Percentiles rank a stretch among this genome's conserved stretches.
Conservation (phyloP, 495 filamentous ascomycete species). For the Podospora conica region DNA sequence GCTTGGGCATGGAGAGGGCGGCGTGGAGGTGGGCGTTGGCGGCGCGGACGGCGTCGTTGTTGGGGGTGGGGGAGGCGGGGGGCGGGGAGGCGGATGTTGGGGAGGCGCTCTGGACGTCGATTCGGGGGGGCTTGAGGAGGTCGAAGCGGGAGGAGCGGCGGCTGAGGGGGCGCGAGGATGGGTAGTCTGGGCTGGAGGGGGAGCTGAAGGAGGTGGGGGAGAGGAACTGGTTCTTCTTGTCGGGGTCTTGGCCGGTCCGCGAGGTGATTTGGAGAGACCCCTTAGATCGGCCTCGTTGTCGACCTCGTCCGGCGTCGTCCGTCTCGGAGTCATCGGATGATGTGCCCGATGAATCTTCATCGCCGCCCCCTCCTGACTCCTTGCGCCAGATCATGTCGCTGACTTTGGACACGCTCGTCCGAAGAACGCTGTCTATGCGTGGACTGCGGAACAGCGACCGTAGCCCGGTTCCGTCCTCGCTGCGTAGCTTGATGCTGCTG, state of each 20-base stretch:
- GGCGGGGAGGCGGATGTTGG: conserved; percentile 35
- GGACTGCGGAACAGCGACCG: conserved; percentile 40
- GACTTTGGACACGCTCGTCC: conserved; percentile 44
- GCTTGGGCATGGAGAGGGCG: conserved; percentile 16
- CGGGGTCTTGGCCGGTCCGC: conserved; percentile 12
- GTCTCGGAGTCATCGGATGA: conserved; percentile 38
- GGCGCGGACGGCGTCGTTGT: conserved; percentile 18
- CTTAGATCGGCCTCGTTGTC: conserved; percentile 14
- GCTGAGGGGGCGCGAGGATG: conserved; percentile 28
- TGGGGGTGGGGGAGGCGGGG: conserved; percentile 5
- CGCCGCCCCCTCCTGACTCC: conserved; percentile 23
- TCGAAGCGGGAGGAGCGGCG: conserved; percentile 46
- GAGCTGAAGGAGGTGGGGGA: conserved; percentile 15
- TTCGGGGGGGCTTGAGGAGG: conserved; percentile 54
- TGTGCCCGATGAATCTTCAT: conserved; percentile 26
- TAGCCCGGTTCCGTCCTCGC: conserved; percentile 37
- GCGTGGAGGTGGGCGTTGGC: conserved; percentile 25
- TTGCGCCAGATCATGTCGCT: conserved; percentile 45
- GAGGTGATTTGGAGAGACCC: conserved; percentile 23
- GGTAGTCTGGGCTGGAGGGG: conserved; percentile 10
- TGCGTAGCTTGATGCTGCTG: conserved; percentile 31
- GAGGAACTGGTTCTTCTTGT: conserved; percentile 25
- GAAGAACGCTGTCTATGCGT: conserved; percentile 43
- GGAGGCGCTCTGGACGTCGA: conserved; percentile 52
- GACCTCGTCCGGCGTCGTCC: conserved; percentile 13